These are phyloP conservation scores for Pleurotus giganteus DNA, from an alignment of 768 basidiomycete species.

Conservation along the genomic window DNA sequence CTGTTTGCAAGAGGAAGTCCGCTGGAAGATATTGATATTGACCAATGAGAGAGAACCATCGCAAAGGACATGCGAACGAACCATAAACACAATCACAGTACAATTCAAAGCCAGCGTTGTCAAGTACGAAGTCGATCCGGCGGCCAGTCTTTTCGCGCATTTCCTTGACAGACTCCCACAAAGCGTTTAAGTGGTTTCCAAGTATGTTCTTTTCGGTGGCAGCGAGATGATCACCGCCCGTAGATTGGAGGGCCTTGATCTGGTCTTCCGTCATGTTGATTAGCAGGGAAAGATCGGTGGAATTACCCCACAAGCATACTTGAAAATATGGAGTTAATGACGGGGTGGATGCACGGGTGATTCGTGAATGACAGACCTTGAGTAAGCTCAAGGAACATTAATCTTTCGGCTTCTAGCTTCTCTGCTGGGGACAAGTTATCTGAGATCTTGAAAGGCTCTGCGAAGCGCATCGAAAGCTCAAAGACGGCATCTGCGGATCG, in stretches of 20 bases:
- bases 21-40: conserved; percentile 42
- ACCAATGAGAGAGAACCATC: no score
- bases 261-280: conserved; percentile 99
- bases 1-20: conserved; percentile 91
- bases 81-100: conserved; percentile 89
- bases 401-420: conserved; percentile 68
- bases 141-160: conserved; percentile 71
- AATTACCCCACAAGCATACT: conserved; percentile 98
- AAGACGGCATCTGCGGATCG: conserved; percentile 91
- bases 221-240: conserved; percentile 92
- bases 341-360: conserved; percentile 1
- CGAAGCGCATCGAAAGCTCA: conserved; percentile 90
- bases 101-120: conserved; percentile 87
- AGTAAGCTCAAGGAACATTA: conserved; percentile 90
- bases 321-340: conserved; percentile 5
- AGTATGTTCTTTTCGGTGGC: conserved; percentile 96
- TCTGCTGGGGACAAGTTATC: conserved; percentile 50
- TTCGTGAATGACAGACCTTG: conserved; percentile 55
- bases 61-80: conserved; percentile 26
- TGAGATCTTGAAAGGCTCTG: conserved; percentile 71
- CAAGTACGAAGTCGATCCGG: conserved; percentile 78
- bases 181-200: conserved; percentile 70
- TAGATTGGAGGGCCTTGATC: conserved; percentile 94
- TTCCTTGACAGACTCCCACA: conserved; percentile 75
- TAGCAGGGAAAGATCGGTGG: conserved; percentile 89